Evolutionary conservation across 2,329 filamentous ascomycete genomes (phyloP), one percentile per base, ranked within the genome.

Genomic region (Aplosporella prunicola): DNA sequence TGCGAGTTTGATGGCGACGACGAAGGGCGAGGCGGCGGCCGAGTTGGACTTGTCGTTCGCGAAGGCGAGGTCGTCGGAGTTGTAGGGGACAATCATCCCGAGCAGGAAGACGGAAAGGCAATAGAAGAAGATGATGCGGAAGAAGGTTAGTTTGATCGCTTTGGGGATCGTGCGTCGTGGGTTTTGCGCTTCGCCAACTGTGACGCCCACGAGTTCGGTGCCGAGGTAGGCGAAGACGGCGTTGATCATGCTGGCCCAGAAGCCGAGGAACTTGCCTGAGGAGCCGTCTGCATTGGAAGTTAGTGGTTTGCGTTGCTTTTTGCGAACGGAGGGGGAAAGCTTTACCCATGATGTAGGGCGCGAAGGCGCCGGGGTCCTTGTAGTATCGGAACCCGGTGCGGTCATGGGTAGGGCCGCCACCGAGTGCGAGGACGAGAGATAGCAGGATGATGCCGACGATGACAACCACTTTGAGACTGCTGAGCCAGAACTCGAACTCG

Each of bases 111-210:
- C 80, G 15, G 74, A 78, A 41, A 85, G 59, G 50, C 78, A 70
- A 67, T 89, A 89, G 68, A 89, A 89, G 64, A 88, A 66, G 47
- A 85, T 61, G 56, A 89, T 88, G 41, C 83, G 82, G 66, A 75
- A 88, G 61, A 88, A 88, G 47, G 82, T 87, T 33, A 86, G 69
- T 56, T 78, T 81, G 67, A 87, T 87, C 36, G 82, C 82, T 42
- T 78, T 75, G 5, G 83, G 83, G 43, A 89, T 78, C 11, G 78
- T 82, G 57, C 74, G 76, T 53, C 82, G 76, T 1, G 83, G 83
- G 61, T 87, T 87, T 62, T 86, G 79, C 0, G 82, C 81, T 60
- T 87, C 81, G 36, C 79, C 82, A 22, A 85, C 80, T 0, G 82
- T 87, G 10, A 87, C 80, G 62, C 81, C 82, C 34, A 86, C 78